These are phyloP conservation scores for Leccinum rimulosum DNA, from an alignment of 768 basidiomycete genomes.

Conservation along the genomic window DNA sequence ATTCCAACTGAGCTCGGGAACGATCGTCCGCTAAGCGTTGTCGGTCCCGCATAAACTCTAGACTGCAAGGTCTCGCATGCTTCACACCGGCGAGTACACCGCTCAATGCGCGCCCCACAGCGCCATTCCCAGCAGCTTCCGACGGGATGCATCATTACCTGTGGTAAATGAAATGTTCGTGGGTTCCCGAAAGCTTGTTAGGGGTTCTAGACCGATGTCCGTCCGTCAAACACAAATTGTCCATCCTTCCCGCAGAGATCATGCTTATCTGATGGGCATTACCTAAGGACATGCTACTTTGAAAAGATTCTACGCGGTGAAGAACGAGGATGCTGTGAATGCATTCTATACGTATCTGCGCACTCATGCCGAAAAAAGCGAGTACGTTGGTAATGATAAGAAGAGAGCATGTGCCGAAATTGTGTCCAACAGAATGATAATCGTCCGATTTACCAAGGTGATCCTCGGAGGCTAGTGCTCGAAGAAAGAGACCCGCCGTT, in stretches of 20 bases:
- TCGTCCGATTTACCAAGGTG: slow-evolving; percentile 28
- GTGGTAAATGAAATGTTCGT: slow-evolving; percentile 2
- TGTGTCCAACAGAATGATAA: not conserved
- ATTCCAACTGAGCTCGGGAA: not conserved
- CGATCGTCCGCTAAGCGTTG: not conserved
- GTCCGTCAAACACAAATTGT: not conserved
- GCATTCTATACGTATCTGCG: slow-evolving; percentile 7
- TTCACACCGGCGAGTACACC: not conserved
- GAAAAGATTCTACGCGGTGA: not conserved
- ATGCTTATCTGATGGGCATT: not conserved
- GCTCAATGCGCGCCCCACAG: slow-evolving; percentile 8
- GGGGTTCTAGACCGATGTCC: slow-evolving; percentile 1
- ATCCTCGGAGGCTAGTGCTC: slow-evolving; percentile 28
- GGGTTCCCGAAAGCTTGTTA: slow-evolving; percentile 4
- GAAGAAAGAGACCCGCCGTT: slow-evolving; percentile 31
- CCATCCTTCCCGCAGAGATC: not conserved
- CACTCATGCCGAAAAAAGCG: not conserved
- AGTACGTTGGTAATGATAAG: slow-evolving; percentile 11
- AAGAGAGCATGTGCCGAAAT: not conserved
- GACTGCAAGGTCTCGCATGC: no score
- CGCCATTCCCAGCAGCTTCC: slow-evolving; percentile 1
- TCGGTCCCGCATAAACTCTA: slow-evolving; percentile 3
- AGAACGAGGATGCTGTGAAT: not conserved
- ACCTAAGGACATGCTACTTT: not conserved
- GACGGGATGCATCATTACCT: not conserved